Evolutionary conservation across 257 asterid genomes (phyloP), one percentile per base, ranked within the genome.

Genomic region (Orobanche coerulescens): DNA sequence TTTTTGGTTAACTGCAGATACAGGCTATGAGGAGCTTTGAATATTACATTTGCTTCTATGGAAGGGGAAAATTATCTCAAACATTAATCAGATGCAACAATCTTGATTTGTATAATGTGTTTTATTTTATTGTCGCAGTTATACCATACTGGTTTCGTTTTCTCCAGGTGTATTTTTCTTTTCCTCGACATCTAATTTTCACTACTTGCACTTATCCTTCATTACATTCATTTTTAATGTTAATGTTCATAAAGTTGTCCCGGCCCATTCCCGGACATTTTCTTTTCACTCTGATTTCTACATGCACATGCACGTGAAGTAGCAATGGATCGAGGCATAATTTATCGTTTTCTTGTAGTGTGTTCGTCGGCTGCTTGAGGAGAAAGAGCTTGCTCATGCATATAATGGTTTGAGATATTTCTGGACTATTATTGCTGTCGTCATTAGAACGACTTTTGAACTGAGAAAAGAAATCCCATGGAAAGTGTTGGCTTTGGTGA

Each of bases 121-220:
- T 89, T 75, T 80, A 86, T 66, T 86, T 84, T 67, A 65, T 89
- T 19, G 65, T 84, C 48, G 95, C 87, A 49, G 82, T 82, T 64
- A 37, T 86, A 68, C 96, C 96, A 26, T 86, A 77, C 62, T 89
- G 96, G 96, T 74, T 84, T 53, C 95, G 94, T 51, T 82, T 82
- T 77, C 84, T 86, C 58, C 96, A 86, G 96, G 96, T 89, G 74
- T 46, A 18, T 24, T 15, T 16, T 15, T 40, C 51, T 58, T 67
- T 59, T 0, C 20, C 25, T 16, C 6, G 4, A n/a, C 20, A 26
- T 60, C 28, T 61, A 13, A 39, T 30, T 53, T 16, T 25, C 18
- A 30, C n/a, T 20, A 16, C 4, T 25, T 18, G 42, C 31, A 24
- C 30, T 9, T 44, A 23, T 51, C 7, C 34, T 18, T 48, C 31